Evolutionary conservation across 306 rosid species (phyloP), one percentile per base, ranked within the genome.

Genomic region (Casuarina glauca): DNA sequence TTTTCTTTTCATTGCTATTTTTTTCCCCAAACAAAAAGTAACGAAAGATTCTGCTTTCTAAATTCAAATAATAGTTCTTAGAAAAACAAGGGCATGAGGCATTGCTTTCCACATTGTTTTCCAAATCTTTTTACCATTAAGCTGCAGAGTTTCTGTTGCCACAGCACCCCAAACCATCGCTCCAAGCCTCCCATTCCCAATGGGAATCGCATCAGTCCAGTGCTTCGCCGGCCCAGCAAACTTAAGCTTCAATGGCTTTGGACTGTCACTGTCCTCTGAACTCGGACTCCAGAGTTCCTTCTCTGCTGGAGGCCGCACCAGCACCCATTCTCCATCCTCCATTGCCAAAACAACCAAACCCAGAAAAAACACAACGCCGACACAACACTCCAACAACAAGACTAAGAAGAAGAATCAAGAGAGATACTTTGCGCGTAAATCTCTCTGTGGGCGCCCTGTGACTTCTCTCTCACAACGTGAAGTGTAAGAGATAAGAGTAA

Each of bases 101-200:
- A 78, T 60, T 39, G 43, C 13, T 9, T 58, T 26, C 9, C 4
- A 0, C 19, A 12, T 13, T 51, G 3, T 16, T 16, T 20, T 20
- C 20, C 20, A 46, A 6, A 8, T 57, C 32, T 12, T 9, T 62
- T 73, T 80, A 94, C 98, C 98, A 83, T 89, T 94, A 79, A 94
- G 97, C 86, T 94, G 98, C 49, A 94, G 91, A 86, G 85, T 63
- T 72, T 94, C 98, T 0, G 90, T 71, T 0, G 83, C 82, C 0
- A 94, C 97, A 12, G 89, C 96, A 71, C 98, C 98, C 95, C 97
- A 94, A 38, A 94, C 82, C 98, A 94, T 92, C 57, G 95, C 97
- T 13, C 98, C 98, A 35, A 94, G 97, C 45, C 93, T 85, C 48
- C 98, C 98, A 89, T 94, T 94, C 12, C 97, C 98, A 61, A 94